Conservation (phyloP, 805 yeast species). For the Tetrapisispora arboricola region DNA sequence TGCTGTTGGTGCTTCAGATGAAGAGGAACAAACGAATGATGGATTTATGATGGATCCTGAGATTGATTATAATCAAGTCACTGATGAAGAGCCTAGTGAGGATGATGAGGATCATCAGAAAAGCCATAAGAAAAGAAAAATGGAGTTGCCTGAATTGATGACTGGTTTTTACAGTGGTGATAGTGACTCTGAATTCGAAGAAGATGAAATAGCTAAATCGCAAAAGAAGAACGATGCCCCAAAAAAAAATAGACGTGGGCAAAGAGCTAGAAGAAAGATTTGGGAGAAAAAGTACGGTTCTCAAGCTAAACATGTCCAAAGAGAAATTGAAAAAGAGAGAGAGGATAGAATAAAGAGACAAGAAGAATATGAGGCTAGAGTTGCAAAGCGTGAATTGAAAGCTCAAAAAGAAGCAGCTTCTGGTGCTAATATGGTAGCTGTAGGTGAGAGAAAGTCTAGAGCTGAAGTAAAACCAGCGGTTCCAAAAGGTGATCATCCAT, state of each 20-base stretch:
- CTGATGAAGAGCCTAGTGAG: slow-evolving; percentile 49
- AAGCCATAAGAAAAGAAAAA: slow-evolving; percentile 21
- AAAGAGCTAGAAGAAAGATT: slow-evolving; percentile 90
- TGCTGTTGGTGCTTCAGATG: slow-evolving; percentile 31
- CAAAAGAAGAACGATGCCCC: slow-evolving; percentile 29
- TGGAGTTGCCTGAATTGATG: slow-evolving; percentile 55
- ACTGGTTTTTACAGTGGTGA: slow-evolving; percentile 82
- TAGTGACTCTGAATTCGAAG: slow-evolving; percentile 41
- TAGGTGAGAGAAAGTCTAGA: slow-evolving; percentile 8
- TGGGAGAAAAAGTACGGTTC: slow-evolving; percentile 89
- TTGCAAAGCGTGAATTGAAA: slow-evolving; percentile 51
- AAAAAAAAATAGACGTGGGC: slow-evolving; percentile 90
- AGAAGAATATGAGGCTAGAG: slow-evolving; percentile 63
- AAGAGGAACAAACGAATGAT: slow-evolving; percentile 34
- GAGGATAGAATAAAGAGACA: slow-evolving; percentile 52
- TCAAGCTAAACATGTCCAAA: slow-evolving; percentile 71
- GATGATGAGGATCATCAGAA: slow-evolving; percentile 28
- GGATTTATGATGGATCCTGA: slow-evolving; percentile 24
- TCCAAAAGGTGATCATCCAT: slow-evolving; percentile 59
- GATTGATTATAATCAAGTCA: slow-evolving; percentile 41
- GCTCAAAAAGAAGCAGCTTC: slow-evolving; percentile 31
- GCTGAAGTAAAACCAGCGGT: slow-evolving; percentile 2
- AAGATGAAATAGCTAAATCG: slow-evolving; percentile 39
- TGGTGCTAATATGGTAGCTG: slow-evolving; percentile 8
- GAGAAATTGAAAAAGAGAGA: slow-evolving; percentile 45